Conservation (phyloP, 2,329 filamentous ascomycete species). For the Colletotrichum scovillei region DNA sequence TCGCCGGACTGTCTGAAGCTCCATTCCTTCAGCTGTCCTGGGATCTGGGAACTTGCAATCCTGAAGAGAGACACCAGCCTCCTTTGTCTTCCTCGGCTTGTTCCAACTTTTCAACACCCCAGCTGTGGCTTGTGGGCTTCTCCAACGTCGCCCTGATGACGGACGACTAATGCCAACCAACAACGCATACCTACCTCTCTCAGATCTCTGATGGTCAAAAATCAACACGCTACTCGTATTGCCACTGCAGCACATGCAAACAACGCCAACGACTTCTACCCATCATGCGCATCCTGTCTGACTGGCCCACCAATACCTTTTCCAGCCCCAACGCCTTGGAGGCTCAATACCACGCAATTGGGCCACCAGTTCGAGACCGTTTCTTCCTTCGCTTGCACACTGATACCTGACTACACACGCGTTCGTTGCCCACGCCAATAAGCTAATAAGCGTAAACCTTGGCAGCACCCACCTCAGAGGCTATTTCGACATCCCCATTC, state of each 20-base stretch:
- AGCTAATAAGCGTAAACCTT: conserved; percentile 12
- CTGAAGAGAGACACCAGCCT: no score
- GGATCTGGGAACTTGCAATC: no score
- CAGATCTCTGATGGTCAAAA: not conserved
- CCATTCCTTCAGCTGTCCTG: not conserved
- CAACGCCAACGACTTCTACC: not conserved
- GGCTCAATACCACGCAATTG: not conserved
- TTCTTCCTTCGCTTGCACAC: not conserved
- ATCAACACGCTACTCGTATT: not conserved
- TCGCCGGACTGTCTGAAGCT: not conserved
- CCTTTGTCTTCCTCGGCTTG: not conserved
- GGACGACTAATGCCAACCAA: not conserved
- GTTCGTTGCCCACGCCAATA: not conserved
- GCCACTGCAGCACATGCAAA: not conserved
- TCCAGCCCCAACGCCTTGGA: not conserved
- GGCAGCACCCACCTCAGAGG: conserved; percentile 19
- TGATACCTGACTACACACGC: not conserved
- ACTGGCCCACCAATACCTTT: not conserved
- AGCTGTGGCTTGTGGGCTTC: not conserved
- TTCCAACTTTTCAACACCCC: not conserved
- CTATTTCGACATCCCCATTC: conserved; percentile 18
- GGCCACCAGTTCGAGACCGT: not conserved
- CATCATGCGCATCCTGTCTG: not conserved
- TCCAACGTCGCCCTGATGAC: not conserved
- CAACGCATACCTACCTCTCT: not conserved